These are phyloP conservation scores for Aspergillus sp. DNA, from an alignment of 2,329 filamentous ascomycete species.

Conservation along the genomic window DNA sequence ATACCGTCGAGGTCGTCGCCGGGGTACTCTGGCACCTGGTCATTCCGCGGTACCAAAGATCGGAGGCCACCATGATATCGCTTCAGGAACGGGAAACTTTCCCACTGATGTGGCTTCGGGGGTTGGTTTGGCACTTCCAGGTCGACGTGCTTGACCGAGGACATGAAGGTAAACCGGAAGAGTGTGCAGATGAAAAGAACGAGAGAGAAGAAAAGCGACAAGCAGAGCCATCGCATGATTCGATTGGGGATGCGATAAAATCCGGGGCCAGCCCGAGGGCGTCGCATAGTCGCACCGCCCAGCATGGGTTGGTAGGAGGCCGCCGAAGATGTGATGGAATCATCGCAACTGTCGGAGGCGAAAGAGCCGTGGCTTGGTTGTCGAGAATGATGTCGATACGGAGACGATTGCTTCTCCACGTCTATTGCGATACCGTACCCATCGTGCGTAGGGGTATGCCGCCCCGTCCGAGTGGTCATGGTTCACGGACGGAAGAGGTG, in stretches of 20 bases:
- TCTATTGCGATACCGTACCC: constrained; percentile 25
- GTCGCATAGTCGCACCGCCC: constrained; percentile 30
- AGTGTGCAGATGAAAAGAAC: constrained; percentile 75
- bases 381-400: constrained; percentile 21
- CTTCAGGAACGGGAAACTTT: constrained; percentile 78
- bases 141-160: constrained; percentile 26
- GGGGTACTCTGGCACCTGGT: constrained; percentile 82
- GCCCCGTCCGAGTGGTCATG: constrained; percentile 33
- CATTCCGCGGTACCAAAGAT: constrained; percentile 61
- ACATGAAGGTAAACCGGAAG: constrained; percentile 66
- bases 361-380: constrained; percentile 24
- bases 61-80: constrained; percentile 88
- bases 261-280: constrained; percentile 29
- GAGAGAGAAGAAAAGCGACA: constrained; percentile 67
- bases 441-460: constrained; percentile 28
- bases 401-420: constrained; percentile 32
- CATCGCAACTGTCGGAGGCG: constrained; percentile 28
- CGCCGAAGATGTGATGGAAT: constrained; percentile 41
- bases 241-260: constrained; percentile 68
- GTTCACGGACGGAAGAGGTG: constrained; percentile 13
- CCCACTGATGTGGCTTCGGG: constrained; percentile 70
- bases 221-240: constrained; percentile 74
- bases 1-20: constrained; percentile 58
- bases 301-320: constrained; percentile 53
- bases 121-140: constrained; percentile 56